Evolutionary conservation across 768 basidiomycete genomes (phyloP), one percentile per base, ranked within the genome.

Genomic region (Boletus pseudo-olivaceus): DNA sequence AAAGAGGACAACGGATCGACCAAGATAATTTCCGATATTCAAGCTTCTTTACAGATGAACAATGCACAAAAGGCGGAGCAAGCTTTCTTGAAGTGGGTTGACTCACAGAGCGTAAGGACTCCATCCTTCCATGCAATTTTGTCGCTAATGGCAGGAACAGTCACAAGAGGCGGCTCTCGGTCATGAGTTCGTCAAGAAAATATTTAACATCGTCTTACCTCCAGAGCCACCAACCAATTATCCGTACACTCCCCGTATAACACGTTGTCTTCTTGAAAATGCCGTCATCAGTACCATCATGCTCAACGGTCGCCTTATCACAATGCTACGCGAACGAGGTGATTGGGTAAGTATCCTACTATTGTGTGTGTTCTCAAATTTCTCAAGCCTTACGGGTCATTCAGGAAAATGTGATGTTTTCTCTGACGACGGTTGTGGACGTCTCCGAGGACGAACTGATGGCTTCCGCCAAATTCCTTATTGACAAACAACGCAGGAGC

Each of bases 361-460:
- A 11, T 29, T 9, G 0, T 29, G 6, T 15, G 30, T 26, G 8
- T 19, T 11, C 29, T 32, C 1, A 15, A 20, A 23, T 14, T 34
- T 27, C 3, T 46, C 14, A 14, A 39, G 35, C 29, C 49, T 56
- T 23, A 52, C 14, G 38, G 7, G 26, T 44, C 9, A 20, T 35
- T 32, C 50, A 70, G 69, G 71, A 70, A 59, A 72, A 67, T 34
- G 74, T 88, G 40, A 64, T 78, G 54, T 59, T 82, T 12, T 78
- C 86, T 32, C 68, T 90, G 45, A 67, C 71, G 4, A 71, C 64
- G 2, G 82, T 91, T 19, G 63, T 73, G 7, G 90, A 93, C 65
- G 60, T 93, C 53, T 73, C 84, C 2, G 89, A 92, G 66, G 62
- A 73, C 15, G 85, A 89, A 56, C 65, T 91, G 37, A 74, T 88